These are phyloP conservation scores for Silene uniflora DNA, from an alignment of 148 eudicot species.

Conservation along the genomic window DNA sequence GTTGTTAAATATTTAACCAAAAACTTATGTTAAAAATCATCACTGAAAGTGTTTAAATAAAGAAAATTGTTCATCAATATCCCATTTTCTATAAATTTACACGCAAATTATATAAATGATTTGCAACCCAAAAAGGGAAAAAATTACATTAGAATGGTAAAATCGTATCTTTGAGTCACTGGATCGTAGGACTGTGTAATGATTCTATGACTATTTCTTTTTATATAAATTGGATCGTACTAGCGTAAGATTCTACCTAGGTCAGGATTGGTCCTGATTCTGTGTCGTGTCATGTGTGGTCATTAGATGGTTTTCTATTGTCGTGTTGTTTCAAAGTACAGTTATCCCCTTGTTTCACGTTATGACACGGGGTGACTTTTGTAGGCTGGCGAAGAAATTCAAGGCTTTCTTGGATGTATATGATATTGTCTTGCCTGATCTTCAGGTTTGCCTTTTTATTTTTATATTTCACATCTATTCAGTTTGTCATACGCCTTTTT, in stretches of 20 bases:
- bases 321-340: neutral
- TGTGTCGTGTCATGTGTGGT: neutral
- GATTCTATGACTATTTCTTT: neutral
- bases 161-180: neutral
- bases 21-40: too few relatives aligned
- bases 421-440: slow-evolving; percentile 45
- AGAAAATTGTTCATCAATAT: too few relatives aligned
- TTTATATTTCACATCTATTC: neutral
- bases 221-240: neutral
- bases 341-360: slow-evolving; percentile 2
- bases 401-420: slow-evolving; percentile 49
- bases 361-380: slow-evolving; percentile 24
- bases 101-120: too few relatives aligned
- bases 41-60: too few relatives aligned
- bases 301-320: neutral
- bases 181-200: neutral
- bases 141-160: too few relatives aligned
- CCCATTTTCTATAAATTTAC: too few relatives aligned
- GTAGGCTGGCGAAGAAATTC: slow-evolving; percentile 61
- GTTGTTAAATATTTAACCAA: too few relatives aligned
- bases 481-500: neutral
- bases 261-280: neutral
- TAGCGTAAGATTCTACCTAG: neutral
- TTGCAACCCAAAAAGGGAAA: too few relatives aligned
- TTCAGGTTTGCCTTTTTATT: slow-evolving; percentile 50